Conservation (phyloP, 148 eudicot species). For the Vaccinium vitisidaea region DNA sequence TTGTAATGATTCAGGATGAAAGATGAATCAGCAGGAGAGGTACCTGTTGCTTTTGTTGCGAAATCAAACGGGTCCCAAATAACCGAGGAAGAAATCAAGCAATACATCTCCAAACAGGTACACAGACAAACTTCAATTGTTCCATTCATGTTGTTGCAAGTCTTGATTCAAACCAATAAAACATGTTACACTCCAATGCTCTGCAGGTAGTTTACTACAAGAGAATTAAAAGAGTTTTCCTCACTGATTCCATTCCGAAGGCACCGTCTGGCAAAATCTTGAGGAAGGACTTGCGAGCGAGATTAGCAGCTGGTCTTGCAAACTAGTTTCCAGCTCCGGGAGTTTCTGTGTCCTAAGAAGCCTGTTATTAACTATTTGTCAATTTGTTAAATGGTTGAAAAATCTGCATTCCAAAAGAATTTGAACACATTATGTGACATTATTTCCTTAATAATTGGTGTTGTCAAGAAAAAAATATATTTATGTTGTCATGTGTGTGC, state of each 20-base stretch:
- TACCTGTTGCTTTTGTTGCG: slow-evolving; percentile 80
- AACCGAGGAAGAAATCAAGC: slow-evolving; percentile 66
- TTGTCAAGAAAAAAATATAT: not conserved
- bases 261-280: slow-evolving; percentile 88
- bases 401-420: not conserved
- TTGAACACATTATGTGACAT: not conserved
- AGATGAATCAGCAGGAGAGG: slow-evolving; percentile 80
- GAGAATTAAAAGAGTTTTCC: slow-evolving; percentile 63
- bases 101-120: slow-evolving; percentile 67
- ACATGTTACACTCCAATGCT: not conserved
- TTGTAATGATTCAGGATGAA: slow-evolving; percentile 49
- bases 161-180: not conserved
- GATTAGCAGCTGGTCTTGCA: slow-evolving; percentile 56
- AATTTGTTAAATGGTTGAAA: slow-evolving; percentile 11
- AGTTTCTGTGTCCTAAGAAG: not conserved
- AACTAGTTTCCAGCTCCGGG: slow-evolving; percentile 12
- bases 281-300: slow-evolving; percentile 89
- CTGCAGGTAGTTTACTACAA: slow-evolving; percentile 87
- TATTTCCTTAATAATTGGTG: not conserved
- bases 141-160: not conserved
- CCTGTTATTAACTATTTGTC: not conserved
- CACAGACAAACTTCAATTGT: not conserved
- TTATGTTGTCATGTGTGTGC: not conserved
- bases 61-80: slow-evolving; percentile 45
- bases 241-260: slow-evolving; percentile 77